Percentiles rank a stretch among this genome's conserved stretches.
phyloP scores from a whole-genome alignment of 2,329 filamentous ascomycete species.

The Sporothrix dimorphospora region DNA sequence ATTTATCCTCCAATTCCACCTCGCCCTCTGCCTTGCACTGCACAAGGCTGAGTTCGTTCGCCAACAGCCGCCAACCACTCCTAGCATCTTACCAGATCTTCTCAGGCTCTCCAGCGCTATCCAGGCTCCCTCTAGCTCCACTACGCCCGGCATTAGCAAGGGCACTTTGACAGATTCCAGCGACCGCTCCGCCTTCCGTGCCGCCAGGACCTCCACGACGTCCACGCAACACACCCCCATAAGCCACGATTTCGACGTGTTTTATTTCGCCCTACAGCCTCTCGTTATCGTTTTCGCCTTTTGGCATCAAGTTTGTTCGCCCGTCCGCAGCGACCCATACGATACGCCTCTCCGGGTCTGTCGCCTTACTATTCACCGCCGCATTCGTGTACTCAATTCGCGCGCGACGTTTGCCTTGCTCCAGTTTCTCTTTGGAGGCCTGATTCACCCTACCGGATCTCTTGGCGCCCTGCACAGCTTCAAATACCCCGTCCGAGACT shows the following conservation, averaged over 20 bases:
- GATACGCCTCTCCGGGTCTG: not conserved
- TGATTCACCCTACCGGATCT: not conserved
- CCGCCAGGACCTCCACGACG: not conserved
- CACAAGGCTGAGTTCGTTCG: slow-evolving; percentile 11
- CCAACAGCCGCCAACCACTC: not conserved
- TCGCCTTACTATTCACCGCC: not conserved
- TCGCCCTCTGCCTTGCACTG: slow-evolving; percentile 21
- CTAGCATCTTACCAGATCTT: not conserved
- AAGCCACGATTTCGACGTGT: slow-evolving; percentile 16
- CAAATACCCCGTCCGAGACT: slow-evolving; percentile 14
- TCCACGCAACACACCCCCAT: slow-evolving; percentile 2
- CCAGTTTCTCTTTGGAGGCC: slow-evolving; percentile 4
- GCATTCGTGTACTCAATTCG: not conserved
- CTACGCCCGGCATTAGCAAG: slow-evolving; percentile 17
- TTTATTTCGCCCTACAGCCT: not conserved
- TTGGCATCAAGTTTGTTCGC: not conserved
- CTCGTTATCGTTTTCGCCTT: not conserved
- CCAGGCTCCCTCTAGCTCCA: slow-evolving; percentile 12
- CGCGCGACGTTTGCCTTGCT: not conserved
- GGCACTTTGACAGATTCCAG: not conserved
- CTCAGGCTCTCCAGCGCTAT: not conserved
- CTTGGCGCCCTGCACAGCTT: slow-evolving; percentile 4
- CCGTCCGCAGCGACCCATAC: not conserved
- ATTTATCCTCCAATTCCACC: not conserved
- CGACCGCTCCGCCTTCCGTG: slow-evolving; percentile 9